A percentile compares a stretch with the other conserved stretches of the same genome.
Evolutionary conservation across 768 basidiomycete genomes (phyloP).

Genomic region (Chalciporus pseudorubinellus): DNA sequence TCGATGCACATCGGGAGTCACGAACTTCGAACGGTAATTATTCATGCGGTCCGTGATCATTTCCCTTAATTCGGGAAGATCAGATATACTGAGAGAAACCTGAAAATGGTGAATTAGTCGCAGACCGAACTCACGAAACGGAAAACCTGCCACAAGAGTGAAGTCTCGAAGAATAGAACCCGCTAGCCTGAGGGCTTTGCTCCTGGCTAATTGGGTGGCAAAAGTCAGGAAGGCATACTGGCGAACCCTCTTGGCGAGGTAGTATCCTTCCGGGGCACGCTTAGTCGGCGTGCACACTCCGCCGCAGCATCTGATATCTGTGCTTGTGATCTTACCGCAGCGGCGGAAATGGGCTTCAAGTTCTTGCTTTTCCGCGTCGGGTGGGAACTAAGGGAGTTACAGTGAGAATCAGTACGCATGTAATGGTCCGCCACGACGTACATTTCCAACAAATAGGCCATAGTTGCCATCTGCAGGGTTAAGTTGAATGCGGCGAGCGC

Average conservation of each 20-base stretch:
- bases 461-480: conserved; percentile 19
- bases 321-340: conserved; percentile 23
- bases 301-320: conserved; percentile 32
- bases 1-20: conserved; percentile 17
- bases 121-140: background rate
- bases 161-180: conserved; percentile 37
- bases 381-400: conserved; percentile 30
- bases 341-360: conserved; percentile 22
- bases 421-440: conserved; percentile 32
- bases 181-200: conserved; percentile 41
- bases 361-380: conserved; percentile 25
- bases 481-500: conserved; percentile 3
- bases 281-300: conserved; percentile 29
- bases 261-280: conserved; percentile 21
- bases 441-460: conserved; percentile 62
- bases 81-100: conserved; percentile 28
- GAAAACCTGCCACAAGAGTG: conserved; percentile 40
- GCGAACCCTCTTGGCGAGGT: conserved; percentile 39
- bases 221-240: conserved; percentile 57
- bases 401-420: background rate
- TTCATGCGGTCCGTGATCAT: conserved; percentile 28
- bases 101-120: conserved; percentile 5
- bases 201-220: conserved; percentile 33
- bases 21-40: conserved; percentile 19
- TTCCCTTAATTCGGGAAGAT: conserved; percentile 35